These are phyloP conservation scores for Candida wancherniae DNA, from an alignment of 805 yeast genomes.

Conservation along the genomic window DNA sequence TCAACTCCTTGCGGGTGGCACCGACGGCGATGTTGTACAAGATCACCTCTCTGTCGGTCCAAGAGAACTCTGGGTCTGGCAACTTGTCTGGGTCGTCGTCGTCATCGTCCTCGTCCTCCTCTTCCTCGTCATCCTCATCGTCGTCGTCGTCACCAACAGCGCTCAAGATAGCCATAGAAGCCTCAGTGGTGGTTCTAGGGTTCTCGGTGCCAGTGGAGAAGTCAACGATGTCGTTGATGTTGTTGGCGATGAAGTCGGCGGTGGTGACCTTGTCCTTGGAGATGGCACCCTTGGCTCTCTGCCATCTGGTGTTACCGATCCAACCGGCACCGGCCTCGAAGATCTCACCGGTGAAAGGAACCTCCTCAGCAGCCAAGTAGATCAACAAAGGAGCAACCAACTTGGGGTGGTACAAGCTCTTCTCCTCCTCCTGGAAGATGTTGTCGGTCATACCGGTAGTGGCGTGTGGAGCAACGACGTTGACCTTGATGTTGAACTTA, in stretches of 20 bases:
- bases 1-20: conserved; percentile 69
- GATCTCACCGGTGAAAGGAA: conserved; percentile 68
- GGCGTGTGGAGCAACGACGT: conserved; percentile 94
- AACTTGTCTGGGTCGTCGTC: conserved; percentile 29
- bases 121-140: conserved; percentile 26
- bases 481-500: conserved; percentile 66
- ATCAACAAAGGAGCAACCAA: conserved; percentile 90
- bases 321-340: conserved; percentile 97
- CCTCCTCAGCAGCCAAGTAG: conserved; percentile 69
- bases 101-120: conserved; percentile 37
- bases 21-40: conserved; percentile 89
- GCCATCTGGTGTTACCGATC: conserved; percentile 94
- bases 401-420: conserved; percentile 77
- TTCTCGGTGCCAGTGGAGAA: conserved; percentile 52
- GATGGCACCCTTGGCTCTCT: conserved; percentile 82
- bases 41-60: conserved; percentile 65
- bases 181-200: conserved; percentile 63
- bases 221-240: conserved; percentile 63
- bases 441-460: conserved; percentile 96
- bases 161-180: conserved; percentile 72
- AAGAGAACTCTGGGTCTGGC: conserved; percentile 47
- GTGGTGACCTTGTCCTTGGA: conserved; percentile 47
- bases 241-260: conserved; percentile 67
- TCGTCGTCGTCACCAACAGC: conserved; percentile 50
- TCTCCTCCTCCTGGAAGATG: conserved; percentile 73